Percentiles rank a stretch among this genome's conserved stretches.
Evolutionary conservation across 495 filamentous ascomycete species (phyloP).

Genomic region (Aspergillus nanangensis): DNA sequence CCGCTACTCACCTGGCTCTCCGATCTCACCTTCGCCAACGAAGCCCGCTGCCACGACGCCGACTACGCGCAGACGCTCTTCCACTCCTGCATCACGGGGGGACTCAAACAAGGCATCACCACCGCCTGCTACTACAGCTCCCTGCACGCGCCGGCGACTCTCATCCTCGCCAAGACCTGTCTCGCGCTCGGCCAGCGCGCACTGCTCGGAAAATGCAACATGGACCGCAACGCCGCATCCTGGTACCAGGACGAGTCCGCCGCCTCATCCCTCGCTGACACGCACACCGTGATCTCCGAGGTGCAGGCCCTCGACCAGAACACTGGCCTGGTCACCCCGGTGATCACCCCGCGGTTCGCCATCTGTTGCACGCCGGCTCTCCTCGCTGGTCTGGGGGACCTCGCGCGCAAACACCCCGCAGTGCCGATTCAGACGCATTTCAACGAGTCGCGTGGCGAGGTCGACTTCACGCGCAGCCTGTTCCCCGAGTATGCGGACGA

Average conservation of each 20-base stretch:
- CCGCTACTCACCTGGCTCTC: conserved; percentile 58
- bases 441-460: conserved; percentile 56
- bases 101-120: conserved; percentile 60
- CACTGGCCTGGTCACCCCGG: conserved; percentile 42
- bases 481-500: conserved; percentile 52
- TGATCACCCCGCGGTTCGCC: conserved; percentile 63
- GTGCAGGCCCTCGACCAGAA: conserved; percentile 24
- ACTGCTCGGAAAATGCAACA: conserved; percentile 62
- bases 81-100: conserved; percentile 46
- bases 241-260: conserved; percentile 52
- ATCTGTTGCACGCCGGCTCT: conserved; percentile 52
- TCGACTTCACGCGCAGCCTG: conserved; percentile 42
- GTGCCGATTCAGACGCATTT: conserved; percentile 63
- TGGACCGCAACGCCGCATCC: conserved; percentile 56
- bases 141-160: conserved; percentile 52
- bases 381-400: conserved; percentile 45
- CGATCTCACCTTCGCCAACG: conserved; percentile 58
- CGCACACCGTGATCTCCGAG: conserved; percentile 47
- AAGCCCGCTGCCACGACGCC: conserved; percentile 51
- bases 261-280: conserved; percentile 45
- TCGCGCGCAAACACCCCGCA: conserved; percentile 45
- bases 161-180: conserved; percentile 57
- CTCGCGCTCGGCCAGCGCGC: conserved; percentile 55
- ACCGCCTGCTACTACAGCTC: conserved; percentile 64
- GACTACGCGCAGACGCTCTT: conserved; percentile 51